Conservation (phyloP, 176 grass and related monocot species). For the Triticum timopheevii region DNA sequence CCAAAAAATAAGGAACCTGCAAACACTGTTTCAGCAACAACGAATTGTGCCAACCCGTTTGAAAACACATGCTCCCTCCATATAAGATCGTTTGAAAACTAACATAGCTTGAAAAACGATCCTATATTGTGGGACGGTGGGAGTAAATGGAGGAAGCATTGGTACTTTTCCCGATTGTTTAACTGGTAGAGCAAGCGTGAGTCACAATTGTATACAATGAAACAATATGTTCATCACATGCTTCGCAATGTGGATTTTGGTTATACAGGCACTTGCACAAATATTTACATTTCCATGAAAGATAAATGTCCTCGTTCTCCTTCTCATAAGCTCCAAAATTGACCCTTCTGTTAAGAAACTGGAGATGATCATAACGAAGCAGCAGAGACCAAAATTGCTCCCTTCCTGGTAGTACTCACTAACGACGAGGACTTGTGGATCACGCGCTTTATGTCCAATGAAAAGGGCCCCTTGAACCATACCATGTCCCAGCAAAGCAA, state of each 20-base stretch:
- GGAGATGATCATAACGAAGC: not conserved
- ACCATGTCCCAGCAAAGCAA: not conserved
- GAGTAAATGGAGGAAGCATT: not conserved
- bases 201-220: not conserved
- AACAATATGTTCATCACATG: not conserved
- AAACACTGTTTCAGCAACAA: no score
- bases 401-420: not conserved
- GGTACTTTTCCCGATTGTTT: not conserved
- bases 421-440: not conserved
- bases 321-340: not conserved
- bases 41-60: no score
- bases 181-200: not conserved
- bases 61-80: not conserved
- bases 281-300: constrained; percentile 11
- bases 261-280: not conserved
- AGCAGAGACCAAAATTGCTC: not conserved
- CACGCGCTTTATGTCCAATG: not conserved
- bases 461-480: not conserved
- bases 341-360: not conserved
- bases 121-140: no score
- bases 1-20: no score
- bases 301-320: not conserved
- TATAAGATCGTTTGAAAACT: no score
- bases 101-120: no score
- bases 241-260: not conserved